Base-by-base conservation (phyloP, 306 rosid species). In the Citrullus colocynthis region DNA sequence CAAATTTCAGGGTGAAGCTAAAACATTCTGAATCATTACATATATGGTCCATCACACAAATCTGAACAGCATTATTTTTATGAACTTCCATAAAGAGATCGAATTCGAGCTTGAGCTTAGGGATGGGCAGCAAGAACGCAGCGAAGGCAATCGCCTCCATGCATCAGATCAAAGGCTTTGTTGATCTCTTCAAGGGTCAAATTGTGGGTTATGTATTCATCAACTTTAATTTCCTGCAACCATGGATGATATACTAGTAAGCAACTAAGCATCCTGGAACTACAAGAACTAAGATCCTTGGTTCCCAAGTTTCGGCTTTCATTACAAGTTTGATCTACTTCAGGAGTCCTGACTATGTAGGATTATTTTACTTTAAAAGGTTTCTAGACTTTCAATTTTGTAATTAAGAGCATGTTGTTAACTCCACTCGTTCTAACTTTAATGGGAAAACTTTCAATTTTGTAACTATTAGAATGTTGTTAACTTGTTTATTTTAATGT, bases 171-270 rank as follows among this genome's bases (percentile, higher is more conserved):
- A 88, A 94, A 92, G 20, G 97, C 98, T 84, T 87, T 82, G 88
- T 94, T 94, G 81, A 94, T 90, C 82, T 94, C 97, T 52, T 62
- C 81, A 49, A 92, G 95, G 62, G 85, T 88, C 90, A 94, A 81
- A 67, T 39, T 85, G 87, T 95, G 98, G 71, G 97, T 95, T 30
- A 95, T 85, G 92, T 95, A 95, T 79, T 95, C 97, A 75, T 95
- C 98, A 37, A 94, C 91, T 91, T 94, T 94, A 87, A 94, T 87
- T 87, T 94, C 98, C 98, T 94, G 90, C 81, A 81, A 81, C 44
- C 78, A 49, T 44, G 21, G 17, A 82, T n/a, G 24, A 62, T 14
- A 75, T 77, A 17, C 14, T 65, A 18, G n/a, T 64, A 3, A 36
- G 24, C 48, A 57, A n/a, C 61, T 64, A 3, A 36, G 24, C 48